Percentiles rank a stretch among this genome's conserved stretches.
These are phyloP conservation scores for Citrullus mucosospermus DNA, from an alignment of 306 rosid genomes.

Conservation along the genomic window DNA sequence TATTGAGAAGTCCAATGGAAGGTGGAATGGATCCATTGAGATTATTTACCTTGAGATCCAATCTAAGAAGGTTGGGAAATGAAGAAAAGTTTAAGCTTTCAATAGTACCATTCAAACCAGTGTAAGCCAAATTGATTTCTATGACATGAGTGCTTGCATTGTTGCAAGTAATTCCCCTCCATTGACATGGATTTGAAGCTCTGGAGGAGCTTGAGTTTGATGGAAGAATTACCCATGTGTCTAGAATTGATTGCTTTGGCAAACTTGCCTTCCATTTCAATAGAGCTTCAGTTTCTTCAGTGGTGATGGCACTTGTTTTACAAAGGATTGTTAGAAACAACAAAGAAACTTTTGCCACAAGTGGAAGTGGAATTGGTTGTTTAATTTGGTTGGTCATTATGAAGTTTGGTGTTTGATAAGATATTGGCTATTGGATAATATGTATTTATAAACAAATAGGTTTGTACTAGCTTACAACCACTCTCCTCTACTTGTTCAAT, in stretches of 20 bases:
- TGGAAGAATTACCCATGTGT: conserved; percentile 21
- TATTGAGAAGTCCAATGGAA: conserved; percentile 26
- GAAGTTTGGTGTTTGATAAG: neutral
- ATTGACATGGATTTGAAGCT: conserved; percentile 29
- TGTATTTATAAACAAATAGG: neutral
- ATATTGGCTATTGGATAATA: neutral
- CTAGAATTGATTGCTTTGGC: conserved; percentile 26
- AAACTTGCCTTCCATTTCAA: conserved; percentile 40
- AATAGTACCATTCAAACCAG: conserved; percentile 38
- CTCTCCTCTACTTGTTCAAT: neutral
- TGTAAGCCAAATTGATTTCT: conserved; percentile 25
- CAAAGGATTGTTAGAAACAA: neutral
- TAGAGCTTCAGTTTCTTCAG: conserved; percentile 24
- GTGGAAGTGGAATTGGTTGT: neutral
- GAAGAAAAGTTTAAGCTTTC: conserved; percentile 28
- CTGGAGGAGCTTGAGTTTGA: conserved; percentile 9
- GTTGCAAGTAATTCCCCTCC: conserved; percentile 40
- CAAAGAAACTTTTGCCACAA: neutral
- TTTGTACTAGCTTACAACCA: neutral
- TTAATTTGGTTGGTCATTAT: neutral
- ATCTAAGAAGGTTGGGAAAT: conserved; percentile 38
- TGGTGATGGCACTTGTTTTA: neutral
- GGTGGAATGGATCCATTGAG: conserved; percentile 41
- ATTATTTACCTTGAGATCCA: conserved; percentile 32
- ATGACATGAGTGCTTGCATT: conserved; percentile 9